Conservation (phyloP, 163 green algal genomes). For the Scenedesmus sp. region DNA sequence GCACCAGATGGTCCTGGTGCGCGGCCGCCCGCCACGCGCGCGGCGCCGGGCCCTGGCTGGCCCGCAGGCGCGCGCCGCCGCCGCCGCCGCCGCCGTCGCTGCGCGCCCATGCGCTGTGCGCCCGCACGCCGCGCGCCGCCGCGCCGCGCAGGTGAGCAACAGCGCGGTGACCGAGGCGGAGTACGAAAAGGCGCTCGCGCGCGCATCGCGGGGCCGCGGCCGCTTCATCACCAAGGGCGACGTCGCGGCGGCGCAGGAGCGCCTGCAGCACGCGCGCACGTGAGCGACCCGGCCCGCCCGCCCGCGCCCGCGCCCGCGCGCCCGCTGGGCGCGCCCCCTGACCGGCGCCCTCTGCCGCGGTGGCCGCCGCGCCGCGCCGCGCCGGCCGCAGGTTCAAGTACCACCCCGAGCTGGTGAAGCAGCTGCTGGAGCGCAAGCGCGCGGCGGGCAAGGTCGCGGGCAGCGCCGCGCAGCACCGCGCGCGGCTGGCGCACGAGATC, state of each 20-base stretch:
- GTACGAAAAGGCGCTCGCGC: constrained; percentile 4
- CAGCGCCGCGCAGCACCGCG: not conserved
- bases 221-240: constrained; percentile 42
- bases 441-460: constrained; percentile 19
- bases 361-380: not conserved
- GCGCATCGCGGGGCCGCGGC: not conserved
- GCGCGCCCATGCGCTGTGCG: not conserved
- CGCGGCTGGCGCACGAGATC: constrained; percentile 26
- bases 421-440: constrained; percentile 28
- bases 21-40: too few relatives aligned
- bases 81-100: too few relatives aligned
- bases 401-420: constrained; percentile 27
- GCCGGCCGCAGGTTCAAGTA: constrained; percentile 33
- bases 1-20: constrained; percentile 39
- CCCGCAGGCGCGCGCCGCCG: too few relatives aligned
- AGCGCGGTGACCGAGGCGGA: constrained; percentile 1
- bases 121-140: too few relatives aligned
- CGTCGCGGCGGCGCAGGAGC: constrained; percentile 16
- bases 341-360: not conserved
- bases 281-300: too few relatives aligned
- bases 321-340: not conserved
- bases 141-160: constrained; percentile 38
- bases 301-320: too few relatives aligned
- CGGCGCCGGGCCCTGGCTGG: too few relatives aligned
- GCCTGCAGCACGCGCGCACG: constrained; percentile 31